A percentile compares a stretch with the other conserved stretches of the same genome.
Conservation (phyloP, 2,329 filamentous ascomycete species). For the Chlorencoelia australis region DNA sequence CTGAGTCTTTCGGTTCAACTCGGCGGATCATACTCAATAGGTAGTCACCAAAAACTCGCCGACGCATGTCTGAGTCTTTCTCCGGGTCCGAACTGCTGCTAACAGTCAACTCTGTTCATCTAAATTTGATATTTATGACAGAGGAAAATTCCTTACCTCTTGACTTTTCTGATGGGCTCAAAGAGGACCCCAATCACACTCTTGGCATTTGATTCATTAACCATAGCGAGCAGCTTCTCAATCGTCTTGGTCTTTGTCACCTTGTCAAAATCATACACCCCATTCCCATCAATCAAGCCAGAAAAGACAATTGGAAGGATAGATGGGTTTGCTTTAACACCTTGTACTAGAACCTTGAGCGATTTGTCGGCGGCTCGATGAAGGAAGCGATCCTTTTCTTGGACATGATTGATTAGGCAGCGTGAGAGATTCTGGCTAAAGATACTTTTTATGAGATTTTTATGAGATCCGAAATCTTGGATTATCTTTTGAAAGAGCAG, state of each 20-base stretch:
- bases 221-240: conserved; percentile 40
- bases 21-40: conserved; percentile 23
- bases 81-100: conserved; percentile 9
- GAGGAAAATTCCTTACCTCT: conserved; percentile 23
- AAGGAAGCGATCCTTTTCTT: conserved; percentile 66
- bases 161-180: conserved; percentile 31
- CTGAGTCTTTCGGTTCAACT: conserved; percentile 15
- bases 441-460: conserved; percentile 43
- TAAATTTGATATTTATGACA: background rate
- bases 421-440: conserved; percentile 79
- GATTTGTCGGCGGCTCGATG: conserved; percentile 70
- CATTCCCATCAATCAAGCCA: conserved; percentile 59
- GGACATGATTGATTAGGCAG: conserved; percentile 74
- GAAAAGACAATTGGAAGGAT: conserved; percentile 52
- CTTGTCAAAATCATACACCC: conserved; percentile 73
- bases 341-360: conserved; percentile 58
- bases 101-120: conserved; percentile 2
- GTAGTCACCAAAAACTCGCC: conserved; percentile 26
- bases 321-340: conserved; percentile 50
- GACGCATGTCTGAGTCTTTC: conserved; percentile 23
- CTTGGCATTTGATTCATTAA: conserved; percentile 21
- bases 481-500: conserved; percentile 74
- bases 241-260: conserved; percentile 78
- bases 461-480: conserved; percentile 38
- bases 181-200: conserved; percentile 39